Evolutionary conservation across 2,329 filamentous ascomycete genomes (phyloP), one percentile per base, ranked within the genome.

Genomic region (Pseudopithomyces maydicus): DNA sequence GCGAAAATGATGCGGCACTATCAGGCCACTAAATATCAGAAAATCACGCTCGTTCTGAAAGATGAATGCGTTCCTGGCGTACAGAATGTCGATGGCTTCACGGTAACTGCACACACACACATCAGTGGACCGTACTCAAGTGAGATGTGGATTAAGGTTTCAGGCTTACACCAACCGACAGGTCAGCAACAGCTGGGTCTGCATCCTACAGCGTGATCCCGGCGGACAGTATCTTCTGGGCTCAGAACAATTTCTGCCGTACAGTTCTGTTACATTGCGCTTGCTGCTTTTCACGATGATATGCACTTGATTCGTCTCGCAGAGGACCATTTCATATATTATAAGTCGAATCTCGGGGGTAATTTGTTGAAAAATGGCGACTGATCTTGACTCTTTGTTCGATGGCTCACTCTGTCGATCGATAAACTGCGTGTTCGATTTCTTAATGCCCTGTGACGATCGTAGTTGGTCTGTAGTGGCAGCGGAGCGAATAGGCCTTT

Each of bases 251-350:
- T 39, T 53, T 29, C 50, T 46, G n/a, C 42, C 50, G 19, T 36
- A 53, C 15, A 46, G n/a, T 19, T 38, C n/a, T 19, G 29, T 23
- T 12, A 19, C n/a, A 12, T 38, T 32, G 17, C 41, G 29, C n/a
- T 39, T 35, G 41, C 41, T 22, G 22, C 41, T 17, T 20, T 41
- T 44, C 7, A 44, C 42, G n/a, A 53, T 41, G n/a, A 53, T 53
- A n/a, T 46, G n/a, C 35, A 51, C 48, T 32, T 51, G 36, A 11
- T 23, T 17, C 33, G 54, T 56, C 23, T 51, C 38, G 35, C 54
- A 56, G 8, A 56, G 41, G 5, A 56, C 54, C 42, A 45, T 19
- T 41, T 56, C 54, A 22, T 56, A 56, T 12, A 56, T 56, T 26
- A 44, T 56, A 19, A 32, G n/a, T 20, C 47, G 50, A 20, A 56